Evolutionary conservation across 2,329 filamentous ascomycete species (phyloP).

Genomic region (Stromatinia cepivora): DNA sequence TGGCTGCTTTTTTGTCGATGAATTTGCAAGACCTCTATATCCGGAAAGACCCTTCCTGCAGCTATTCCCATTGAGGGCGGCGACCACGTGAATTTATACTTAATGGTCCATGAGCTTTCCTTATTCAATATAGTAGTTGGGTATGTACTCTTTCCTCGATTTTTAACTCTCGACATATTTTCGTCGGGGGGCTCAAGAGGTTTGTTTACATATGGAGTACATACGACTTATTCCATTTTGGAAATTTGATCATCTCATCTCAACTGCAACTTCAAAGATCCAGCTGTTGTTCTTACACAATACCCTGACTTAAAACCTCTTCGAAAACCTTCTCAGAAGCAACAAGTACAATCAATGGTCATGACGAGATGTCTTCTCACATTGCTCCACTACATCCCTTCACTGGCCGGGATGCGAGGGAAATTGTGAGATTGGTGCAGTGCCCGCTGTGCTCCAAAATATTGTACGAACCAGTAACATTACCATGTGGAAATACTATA

Average conservation of each 20-base stretch:
- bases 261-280: neutral
- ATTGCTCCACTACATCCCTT: neutral
- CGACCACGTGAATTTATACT: too few species aligned
- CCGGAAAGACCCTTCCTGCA: too few species aligned
- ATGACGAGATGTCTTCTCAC: too few species aligned
- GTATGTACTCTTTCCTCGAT: neutral
- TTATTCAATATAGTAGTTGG: too few species aligned
- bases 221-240: neutral
- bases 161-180: neutral
- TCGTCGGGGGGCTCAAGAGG: neutral
- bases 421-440: slow-evolving; percentile 72
- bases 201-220: neutral
- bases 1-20: neutral
- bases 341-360: too few species aligned
- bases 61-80: too few species aligned
- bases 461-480: slow-evolving; percentile 66
- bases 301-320: too few species aligned
- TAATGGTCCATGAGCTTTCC: too few species aligned
- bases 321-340: too few species aligned
- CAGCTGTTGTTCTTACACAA: too few species aligned
- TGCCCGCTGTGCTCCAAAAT: slow-evolving; percentile 73
- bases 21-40: neutral
- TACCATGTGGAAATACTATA: slow-evolving; percentile 79
- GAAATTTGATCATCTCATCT: neutral
- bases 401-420: slow-evolving; percentile 52